phyloP scores from a whole-genome alignment of 1,139 yeast genomes.

The Nadsonia commutata region DNA sequence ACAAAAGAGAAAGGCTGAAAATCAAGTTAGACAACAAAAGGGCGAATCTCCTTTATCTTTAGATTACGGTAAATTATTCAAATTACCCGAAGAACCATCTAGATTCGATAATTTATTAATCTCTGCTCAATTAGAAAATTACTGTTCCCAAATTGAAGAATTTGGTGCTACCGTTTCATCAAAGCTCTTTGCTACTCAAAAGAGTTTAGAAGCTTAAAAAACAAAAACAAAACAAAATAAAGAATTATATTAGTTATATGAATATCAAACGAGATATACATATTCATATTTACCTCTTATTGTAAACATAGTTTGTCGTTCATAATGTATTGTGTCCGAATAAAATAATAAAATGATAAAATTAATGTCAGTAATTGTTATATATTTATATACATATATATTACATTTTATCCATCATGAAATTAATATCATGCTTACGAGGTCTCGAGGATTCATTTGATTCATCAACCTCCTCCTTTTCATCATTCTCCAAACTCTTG shows the following conservation, averaged over 20 bases:
- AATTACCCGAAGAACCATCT: constrained; percentile 63
- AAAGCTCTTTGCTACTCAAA: constrained; percentile 35
- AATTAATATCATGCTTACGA: not conserved
- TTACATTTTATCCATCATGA: not conserved
- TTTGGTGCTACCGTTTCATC: constrained; percentile 43
- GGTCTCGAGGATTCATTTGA: no score
- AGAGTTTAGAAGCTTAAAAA: not conserved
- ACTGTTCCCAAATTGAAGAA: constrained; percentile 54
- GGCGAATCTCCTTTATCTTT: constrained; percentile 40
- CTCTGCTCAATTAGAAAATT: constrained; percentile 54
- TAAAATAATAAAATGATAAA: not conserved
- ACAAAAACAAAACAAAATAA: no score
- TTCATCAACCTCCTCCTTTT: no score
- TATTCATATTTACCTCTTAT: not conserved
- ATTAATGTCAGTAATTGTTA: not conserved
- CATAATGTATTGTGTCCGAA: not conserved
- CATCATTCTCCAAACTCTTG: no score
- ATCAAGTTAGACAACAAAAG: constrained; percentile 38
- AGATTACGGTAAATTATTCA: constrained; percentile 58
- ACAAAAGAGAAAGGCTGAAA: constrained; percentile 55
- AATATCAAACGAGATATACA: no score
- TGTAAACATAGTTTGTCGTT: not conserved
- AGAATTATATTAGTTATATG: no score
- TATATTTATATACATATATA: not conserved
- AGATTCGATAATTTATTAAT: constrained; percentile 59